A percentile compares a stretch with the other conserved stretches of the same genome.
Conservation (phyloP, 306 rosid genomes). For the Rubus parviflorus region DNA sequence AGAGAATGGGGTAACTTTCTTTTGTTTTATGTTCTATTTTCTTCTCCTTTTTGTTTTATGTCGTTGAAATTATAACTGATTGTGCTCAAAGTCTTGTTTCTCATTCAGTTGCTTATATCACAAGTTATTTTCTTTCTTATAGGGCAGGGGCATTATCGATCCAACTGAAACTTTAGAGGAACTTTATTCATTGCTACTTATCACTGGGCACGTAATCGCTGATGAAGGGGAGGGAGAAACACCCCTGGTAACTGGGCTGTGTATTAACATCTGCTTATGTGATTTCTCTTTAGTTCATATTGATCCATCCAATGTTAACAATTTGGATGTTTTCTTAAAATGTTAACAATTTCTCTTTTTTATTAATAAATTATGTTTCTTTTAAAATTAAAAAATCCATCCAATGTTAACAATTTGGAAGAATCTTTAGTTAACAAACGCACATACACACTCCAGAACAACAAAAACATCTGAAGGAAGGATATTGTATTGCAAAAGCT, state of each 20-base stretch:
- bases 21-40: neutral
- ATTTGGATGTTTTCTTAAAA: too few species aligned
- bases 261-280: neutral
- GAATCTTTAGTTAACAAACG: neutral
- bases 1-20: neutral
- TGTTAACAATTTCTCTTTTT: too few species aligned
- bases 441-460: neutral
- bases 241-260: constrained; percentile 56
- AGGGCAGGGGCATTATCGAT: constrained; percentile 82
- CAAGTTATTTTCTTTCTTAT: constrained; percentile 40
- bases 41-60: neutral
- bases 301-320: neutral
- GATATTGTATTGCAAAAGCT: neutral
- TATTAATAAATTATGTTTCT: too few species aligned
- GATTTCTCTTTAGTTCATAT: neutral
- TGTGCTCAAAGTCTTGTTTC: neutral
- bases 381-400: too few species aligned
- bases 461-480: neutral
- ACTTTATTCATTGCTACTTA: constrained; percentile 80
- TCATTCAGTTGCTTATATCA: constrained; percentile 28
- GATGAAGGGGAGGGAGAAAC: constrained; percentile 98
- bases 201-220: constrained; percentile 85
- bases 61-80: neutral
- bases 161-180: constrained; percentile 88
- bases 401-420: neutral